Evolutionary conservation across 805 yeast genomes (phyloP).

Genomic region (Priceomyces haplophilus): DNA sequence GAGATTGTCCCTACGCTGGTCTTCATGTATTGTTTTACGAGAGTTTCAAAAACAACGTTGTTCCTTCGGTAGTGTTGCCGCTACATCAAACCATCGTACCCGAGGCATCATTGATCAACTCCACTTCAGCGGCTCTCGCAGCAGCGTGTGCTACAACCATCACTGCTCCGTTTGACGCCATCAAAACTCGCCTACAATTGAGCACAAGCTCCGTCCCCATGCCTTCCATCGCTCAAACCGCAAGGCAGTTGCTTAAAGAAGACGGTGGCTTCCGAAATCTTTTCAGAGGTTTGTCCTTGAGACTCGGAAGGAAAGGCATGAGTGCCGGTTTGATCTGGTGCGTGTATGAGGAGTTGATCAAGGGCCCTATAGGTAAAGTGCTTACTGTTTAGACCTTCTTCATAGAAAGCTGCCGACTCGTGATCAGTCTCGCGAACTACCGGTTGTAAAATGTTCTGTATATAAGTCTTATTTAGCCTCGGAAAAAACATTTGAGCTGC

Average conservation of each 20-base stretch:
- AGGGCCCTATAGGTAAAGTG: slow-evolving; percentile 11
- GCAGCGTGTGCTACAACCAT: slow-evolving; percentile 78
- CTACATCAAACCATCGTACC: slow-evolving; percentile 12
- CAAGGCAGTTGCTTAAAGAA: slow-evolving; percentile 41
- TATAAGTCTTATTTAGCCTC: not conserved
- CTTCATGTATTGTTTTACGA: slow-evolving; percentile 85
- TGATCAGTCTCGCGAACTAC: no score
- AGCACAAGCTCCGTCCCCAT: slow-evolving; percentile 19
- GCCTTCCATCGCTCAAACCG: slow-evolving; percentile 42
- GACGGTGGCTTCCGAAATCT: slow-evolving; percentile 53
- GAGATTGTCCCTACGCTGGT: slow-evolving; percentile 98
- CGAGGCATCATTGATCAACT: slow-evolving; percentile 59
- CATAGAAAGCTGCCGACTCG: slow-evolving; percentile 5
- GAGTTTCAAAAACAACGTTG: slow-evolving; percentile 52
- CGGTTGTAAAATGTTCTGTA: slow-evolving; percentile 1
- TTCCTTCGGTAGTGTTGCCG: slow-evolving; percentile 38
- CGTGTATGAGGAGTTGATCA: slow-evolving; percentile 84
- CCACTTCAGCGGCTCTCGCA: slow-evolving; percentile 72
- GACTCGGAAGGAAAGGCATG: slow-evolving; percentile 80
- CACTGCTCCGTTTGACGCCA: slow-evolving; percentile 93
- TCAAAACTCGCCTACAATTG: slow-evolving; percentile 88
- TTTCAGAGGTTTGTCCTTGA: slow-evolving; percentile 79
- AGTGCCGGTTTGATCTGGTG: slow-evolving; percentile 98
- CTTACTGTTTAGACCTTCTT: not conserved
- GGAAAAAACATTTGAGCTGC: not conserved